phyloP scores from a whole-genome alignment of 116 monocot species.

The Cymodocea nodosa region DNA sequence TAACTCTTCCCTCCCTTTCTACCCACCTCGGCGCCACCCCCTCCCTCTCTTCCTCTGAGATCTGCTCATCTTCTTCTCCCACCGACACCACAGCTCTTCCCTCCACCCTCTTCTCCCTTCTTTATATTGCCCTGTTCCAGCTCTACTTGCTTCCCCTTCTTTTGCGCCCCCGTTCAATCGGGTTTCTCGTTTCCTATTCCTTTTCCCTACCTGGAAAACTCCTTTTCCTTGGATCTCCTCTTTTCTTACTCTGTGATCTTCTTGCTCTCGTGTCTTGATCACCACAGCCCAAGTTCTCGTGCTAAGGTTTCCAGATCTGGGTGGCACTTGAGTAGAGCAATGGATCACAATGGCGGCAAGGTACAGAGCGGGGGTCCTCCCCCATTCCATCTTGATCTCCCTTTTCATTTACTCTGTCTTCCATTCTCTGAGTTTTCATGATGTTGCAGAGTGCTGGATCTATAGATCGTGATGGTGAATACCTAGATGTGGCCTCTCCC shows the following conservation, averaged over 20 bases:
- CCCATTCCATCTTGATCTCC: not conserved
- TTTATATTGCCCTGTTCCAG: no score
- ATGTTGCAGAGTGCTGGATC: not conserved
- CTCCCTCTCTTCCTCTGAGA: not conserved
- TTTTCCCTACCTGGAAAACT: no score
- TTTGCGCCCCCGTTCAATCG: no score
- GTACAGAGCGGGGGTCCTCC: not conserved
- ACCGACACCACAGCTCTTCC: not conserved
- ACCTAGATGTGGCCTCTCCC: conserved; percentile 1
- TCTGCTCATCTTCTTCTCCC: not conserved
- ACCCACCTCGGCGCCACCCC: no score
- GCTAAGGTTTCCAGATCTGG: not conserved
- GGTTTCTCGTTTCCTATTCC: no score
- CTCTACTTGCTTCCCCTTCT: no score
- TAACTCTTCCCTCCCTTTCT: not conserved
- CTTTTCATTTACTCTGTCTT: not conserved
- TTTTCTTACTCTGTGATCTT: no score
- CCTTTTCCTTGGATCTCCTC: no score
- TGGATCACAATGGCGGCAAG: not conserved
- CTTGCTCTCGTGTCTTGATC: not conserved
- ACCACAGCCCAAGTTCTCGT: not conserved
- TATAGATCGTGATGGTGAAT: not conserved
- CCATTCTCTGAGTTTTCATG: no score
- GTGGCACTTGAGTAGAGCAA: not conserved
- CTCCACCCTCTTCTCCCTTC: no score